phyloP scores from a whole-genome alignment of 192 early-diverging fungal genomes.

The Coemansia sp. region DNA sequence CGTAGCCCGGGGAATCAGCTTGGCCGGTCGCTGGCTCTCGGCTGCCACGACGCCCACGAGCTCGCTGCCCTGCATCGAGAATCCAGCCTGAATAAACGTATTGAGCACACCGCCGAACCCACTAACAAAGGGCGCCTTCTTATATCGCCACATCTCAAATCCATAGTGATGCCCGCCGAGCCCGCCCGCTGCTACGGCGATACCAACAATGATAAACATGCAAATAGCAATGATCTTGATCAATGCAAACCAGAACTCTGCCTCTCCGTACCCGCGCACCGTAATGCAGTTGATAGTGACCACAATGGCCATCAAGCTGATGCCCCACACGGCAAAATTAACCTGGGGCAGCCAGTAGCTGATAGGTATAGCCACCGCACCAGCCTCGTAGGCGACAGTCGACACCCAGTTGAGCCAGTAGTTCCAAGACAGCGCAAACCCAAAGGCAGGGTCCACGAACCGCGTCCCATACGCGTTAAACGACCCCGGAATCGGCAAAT shows the following conservation, averaged over 20 bases:
- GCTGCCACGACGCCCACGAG: slow-evolving; percentile 81
- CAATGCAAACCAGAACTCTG: slow-evolving; percentile 74
- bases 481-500: slow-evolving; percentile 71
- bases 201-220: slow-evolving; percentile 72
- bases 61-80: slow-evolving; percentile 78
- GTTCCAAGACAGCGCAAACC: slow-evolving; percentile 64
- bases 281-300: slow-evolving; percentile 64
- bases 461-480: slow-evolving; percentile 71
- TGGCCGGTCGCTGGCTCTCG: slow-evolving; percentile 73
- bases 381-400: slow-evolving; percentile 68
- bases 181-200: slow-evolving; percentile 60
- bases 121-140: slow-evolving; percentile 60
- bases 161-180: slow-evolving; percentile 57
- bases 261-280: slow-evolving; percentile 75
- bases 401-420: slow-evolving; percentile 64
- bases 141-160: slow-evolving; percentile 60
- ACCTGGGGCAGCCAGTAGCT: slow-evolving; percentile 56
- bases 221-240: slow-evolving; percentile 76
- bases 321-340: slow-evolving; percentile 25
- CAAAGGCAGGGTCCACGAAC: slow-evolving; percentile 72
- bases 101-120: slow-evolving; percentile 58
- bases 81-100: slow-evolving; percentile 66
- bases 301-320: slow-evolving; percentile 58
- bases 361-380: slow-evolving; percentile 72
- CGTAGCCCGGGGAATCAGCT: slow-evolving; percentile 64